Base-by-base conservation (phyloP, 139 green algal species). In the Chlorella sp. region DNA sequence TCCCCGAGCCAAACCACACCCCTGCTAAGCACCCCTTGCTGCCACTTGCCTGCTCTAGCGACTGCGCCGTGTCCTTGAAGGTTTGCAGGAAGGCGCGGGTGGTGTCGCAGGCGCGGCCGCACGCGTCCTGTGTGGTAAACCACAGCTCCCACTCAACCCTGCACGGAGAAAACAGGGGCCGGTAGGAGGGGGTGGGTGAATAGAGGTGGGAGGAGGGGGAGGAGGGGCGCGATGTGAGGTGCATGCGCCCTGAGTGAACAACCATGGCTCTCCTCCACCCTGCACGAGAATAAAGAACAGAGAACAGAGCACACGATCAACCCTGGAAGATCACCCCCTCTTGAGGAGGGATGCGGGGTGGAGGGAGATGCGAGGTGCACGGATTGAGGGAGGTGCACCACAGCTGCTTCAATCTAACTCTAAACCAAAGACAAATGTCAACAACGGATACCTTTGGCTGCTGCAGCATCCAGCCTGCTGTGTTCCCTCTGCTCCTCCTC, bases 71-170 rank as follows among this genome's bases (percentile, higher is more conserved):
- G 21, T 85, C 88, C 12, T 69, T 80, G 73, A 97, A 95, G 5
- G 89, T 69, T 3, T 73, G 32, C 57, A 96, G 85, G 80, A 97
- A 97, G 40, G 73, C 26, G n/a, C 53, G 84, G 64, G 94, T 94
- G 57, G 66, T 30, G 80, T 96, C 89, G 91, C 96, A 97, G 53
- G 91, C 89, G 1, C 21, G 60, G 2, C 96, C 96, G 90, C 96
- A 97, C 32, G 83, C 93, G 73, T 95, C 91, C 85, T 95, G 95
- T 60, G 77, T 91, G 73, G 94, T 97, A 40, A 93, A 95, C 95
- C 95, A 97, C 15, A 97, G 83, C 87, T 96, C 91, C 91, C 95
- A 97, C 88, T 97, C 95, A 28, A 97, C 95, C 75, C 91, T 94
- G 89, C 39, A 85, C 19, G 24, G 5, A 57, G 5, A 57, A 57